Percentiles rank a stretch among this genome's conserved stretches.
These are phyloP conservation scores for Gamsiella multidivaricata DNA, from an alignment of 192 early-diverging fungal species.

Conservation along the genomic window DNA sequence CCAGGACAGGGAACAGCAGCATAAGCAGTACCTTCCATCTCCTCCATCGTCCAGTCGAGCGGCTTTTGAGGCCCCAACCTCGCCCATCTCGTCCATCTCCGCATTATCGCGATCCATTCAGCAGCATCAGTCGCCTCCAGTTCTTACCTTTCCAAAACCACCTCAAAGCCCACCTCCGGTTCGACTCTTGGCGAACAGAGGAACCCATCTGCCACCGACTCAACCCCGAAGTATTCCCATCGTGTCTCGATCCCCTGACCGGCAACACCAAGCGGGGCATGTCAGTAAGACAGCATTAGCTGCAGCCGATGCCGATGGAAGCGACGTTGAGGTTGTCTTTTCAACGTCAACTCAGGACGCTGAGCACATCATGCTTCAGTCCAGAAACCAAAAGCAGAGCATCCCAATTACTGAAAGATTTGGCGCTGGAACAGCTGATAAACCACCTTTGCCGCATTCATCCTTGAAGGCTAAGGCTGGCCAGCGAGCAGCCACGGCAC, in stretches of 20 bases:
- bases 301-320: slow-evolving; percentile 4
- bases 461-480: neutral
- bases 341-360: slow-evolving; percentile 16
- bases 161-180: slow-evolving; percentile 45
- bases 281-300: neutral
- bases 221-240: neutral
- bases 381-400: slow-evolving; percentile 5
- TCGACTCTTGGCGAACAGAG: slow-evolving; percentile 25
- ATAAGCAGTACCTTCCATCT: neutral
- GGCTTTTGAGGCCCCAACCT: neutral
- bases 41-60: neutral
- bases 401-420: too few relatives aligned
- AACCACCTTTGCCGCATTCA: slow-evolving; percentile 8
- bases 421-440: neutral
- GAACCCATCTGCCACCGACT: neutral
- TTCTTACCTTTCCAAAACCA: slow-evolving; percentile 40
- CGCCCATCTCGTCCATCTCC: neutral
- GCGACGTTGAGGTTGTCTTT: slow-evolving; percentile 8
- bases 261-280: neutral
- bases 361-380: slow-evolving; percentile 42
- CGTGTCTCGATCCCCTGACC: neutral
- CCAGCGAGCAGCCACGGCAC: neutral
- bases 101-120: slow-evolving; percentile 9
- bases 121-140: slow-evolving; percentile 18
- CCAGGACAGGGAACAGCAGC: slow-evolving; percentile 2